Evolutionary conservation across 2,329 filamentous ascomycete genomes (phyloP), one percentile per base, ranked within the genome.

Genomic region (Epichloe elymi): DNA sequence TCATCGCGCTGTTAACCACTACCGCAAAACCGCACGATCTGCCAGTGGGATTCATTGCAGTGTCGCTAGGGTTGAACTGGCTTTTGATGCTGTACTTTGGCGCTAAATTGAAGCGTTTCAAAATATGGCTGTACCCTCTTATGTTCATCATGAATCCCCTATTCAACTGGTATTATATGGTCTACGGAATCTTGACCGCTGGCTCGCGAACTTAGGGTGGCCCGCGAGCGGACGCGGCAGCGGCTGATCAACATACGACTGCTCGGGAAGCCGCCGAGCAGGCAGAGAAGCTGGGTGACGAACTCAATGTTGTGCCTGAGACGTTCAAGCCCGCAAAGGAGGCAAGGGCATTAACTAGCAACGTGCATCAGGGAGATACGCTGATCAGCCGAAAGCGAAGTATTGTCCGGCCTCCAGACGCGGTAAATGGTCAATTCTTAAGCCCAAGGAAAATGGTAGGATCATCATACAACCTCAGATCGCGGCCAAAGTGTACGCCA

Each of bases 101-200:
- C 23, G 78, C 83, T 51, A 89, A 88, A 67, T 78, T 97, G 46
- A 83, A 84, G 54, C 80, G 93, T 11, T 96, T 85, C 73, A 97
- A 98, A 73, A 86, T 94, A 55, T 91, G 88, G 84, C 74, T 97
- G 5, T 97, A 97, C 64, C 91, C 91, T 0, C 61, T 97, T 55
- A 96, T 97, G 89, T 97, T 96, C 64, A 70, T 95, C 45, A 67
- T 96, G 56, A 97, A 96, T 63, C 91, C 93, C 0, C 94, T 97
- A 63, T 90, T 96, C 75, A 97, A 97, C 68, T 97, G 91, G 91
- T 79, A 88, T 53, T 97, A 97, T 71, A 95, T 96, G 86, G 85
- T 95, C 2, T 95, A 96, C 65, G 90, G 89, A 43, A 94, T 95
- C 59, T 93, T 95, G 67, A 96, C 91, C 0, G 89, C 90, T 33